A percentile compares a stretch with the other conserved stretches of the same genome.
Conservation (phyloP, 257 asterid species). For the Mitragyna speciosa region DNA sequence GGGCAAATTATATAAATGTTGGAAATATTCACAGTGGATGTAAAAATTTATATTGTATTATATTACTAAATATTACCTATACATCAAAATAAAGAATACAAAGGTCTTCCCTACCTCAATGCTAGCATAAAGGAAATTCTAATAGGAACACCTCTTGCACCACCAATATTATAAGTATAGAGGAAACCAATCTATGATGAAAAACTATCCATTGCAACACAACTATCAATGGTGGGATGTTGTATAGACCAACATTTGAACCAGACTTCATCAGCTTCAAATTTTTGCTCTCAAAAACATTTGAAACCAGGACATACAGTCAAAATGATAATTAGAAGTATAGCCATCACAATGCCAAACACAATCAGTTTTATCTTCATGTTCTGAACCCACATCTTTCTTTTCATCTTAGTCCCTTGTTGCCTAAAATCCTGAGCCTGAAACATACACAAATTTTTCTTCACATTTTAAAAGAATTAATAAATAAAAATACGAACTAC, state of each 20-base stretch:
- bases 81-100: not conserved
- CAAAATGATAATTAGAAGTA: conserved; percentile 37
- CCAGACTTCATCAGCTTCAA: conserved; percentile 14
- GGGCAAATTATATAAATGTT: not conserved
- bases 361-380: conserved; percentile 53
- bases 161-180: not conserved
- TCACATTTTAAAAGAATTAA: not conserved
- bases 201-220: not conserved
- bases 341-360: conserved; percentile 26
- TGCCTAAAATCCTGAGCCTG: conserved; percentile 56
- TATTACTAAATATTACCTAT: not conserved
- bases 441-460: not conserved
- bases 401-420: conserved; percentile 46
- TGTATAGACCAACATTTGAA: conserved; percentile 26
- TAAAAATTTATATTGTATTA: not conserved
- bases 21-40: not conserved
- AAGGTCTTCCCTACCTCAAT: not conserved
- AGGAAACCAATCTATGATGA: not conserved
- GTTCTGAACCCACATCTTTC: conserved; percentile 53
- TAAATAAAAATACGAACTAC: not conserved
- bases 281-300: conserved; percentile 19
- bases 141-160: not conserved
- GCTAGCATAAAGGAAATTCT: not conserved
- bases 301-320: conserved; percentile 47
- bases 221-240: not conserved